Conservation (phyloP, 306 rosid species). For the Hippophae tibetana region DNA sequence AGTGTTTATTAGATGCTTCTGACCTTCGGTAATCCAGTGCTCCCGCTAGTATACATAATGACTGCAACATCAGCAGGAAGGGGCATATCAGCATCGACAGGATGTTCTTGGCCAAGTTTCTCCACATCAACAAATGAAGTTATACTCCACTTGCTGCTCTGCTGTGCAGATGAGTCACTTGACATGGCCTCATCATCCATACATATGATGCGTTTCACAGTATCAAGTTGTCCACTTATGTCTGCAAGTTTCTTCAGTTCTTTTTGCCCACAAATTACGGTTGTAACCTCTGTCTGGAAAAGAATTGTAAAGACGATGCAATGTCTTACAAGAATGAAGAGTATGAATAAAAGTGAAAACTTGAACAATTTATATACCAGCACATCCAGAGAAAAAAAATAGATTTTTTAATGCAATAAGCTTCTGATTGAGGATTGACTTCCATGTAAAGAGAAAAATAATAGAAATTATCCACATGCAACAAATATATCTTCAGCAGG, state of each 20-base stretch:
- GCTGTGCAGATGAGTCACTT: constrained; percentile 35
- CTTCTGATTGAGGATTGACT: too few relatives aligned
- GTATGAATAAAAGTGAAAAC: background rate
- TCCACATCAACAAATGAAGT: constrained; percentile 52
- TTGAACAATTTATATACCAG: too few relatives aligned
- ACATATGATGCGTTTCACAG: constrained; percentile 71
- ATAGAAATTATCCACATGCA: too few relatives aligned
- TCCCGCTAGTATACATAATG: constrained; percentile 99
- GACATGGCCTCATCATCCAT: constrained; percentile 61
- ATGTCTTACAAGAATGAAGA: background rate
- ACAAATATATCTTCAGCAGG: too few relatives aligned
- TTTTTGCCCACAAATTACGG: constrained; percentile 83
- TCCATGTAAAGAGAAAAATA: too few relatives aligned
- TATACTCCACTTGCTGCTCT: constrained; percentile 45
- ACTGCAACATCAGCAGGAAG: constrained; percentile 80
- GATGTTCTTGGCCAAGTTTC: constrained; percentile 56
- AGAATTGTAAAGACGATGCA: constrained; percentile 15
- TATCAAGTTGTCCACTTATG: constrained; percentile 68
- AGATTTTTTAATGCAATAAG: too few relatives aligned
- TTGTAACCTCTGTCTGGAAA: constrained; percentile 80
- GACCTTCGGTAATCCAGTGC: constrained; percentile 97
- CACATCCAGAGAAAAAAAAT: too few relatives aligned
- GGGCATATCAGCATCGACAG: constrained; percentile 66
- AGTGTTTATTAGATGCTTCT: constrained; percentile 24
- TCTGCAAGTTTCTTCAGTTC: constrained; percentile 62